These are phyloP conservation scores for Friedmanniomyces endolithicus DNA, from an alignment of 495 filamentous ascomycete species.

Conservation along the genomic window DNA sequence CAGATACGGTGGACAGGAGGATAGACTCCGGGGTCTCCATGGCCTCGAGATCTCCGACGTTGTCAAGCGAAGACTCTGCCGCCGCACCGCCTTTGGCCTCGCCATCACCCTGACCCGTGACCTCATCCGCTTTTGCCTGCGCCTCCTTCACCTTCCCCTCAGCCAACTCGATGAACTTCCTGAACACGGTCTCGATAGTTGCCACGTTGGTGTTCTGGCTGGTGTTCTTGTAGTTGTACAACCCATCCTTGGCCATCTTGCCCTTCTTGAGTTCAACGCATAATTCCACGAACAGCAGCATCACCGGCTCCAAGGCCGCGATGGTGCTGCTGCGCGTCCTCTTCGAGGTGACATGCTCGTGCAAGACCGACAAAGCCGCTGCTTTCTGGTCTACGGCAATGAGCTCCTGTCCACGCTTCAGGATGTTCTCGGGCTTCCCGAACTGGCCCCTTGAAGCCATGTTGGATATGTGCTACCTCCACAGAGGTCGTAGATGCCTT, in stretches of 20 bases:
- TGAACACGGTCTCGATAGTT: conserved; percentile 93
- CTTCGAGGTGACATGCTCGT: conserved; percentile 98
- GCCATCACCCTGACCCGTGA: conserved; percentile 44
- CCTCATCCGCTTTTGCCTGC: conserved; percentile 88
- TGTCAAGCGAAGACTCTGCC: conserved; percentile 32
- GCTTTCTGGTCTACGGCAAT: conserved; percentile 89
- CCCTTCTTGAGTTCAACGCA: conserved; percentile 94
- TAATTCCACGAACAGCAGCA: conserved; percentile 93
- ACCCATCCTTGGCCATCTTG: conserved; percentile 93
- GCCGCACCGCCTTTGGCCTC: neutral
- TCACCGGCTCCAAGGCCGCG: conserved; percentile 90
- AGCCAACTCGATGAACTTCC: conserved; percentile 93
- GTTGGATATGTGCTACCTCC: conserved; percentile 34
- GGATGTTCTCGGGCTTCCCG: conserved; percentile 96
- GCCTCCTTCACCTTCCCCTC: conserved; percentile 93
- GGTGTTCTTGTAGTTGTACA: conserved; percentile 99
- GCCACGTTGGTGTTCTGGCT: conserved; percentile 96
- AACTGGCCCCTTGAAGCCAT: conserved; percentile 86
- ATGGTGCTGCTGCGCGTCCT: conserved; percentile 94
- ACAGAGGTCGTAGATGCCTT: too few relatives aligned
- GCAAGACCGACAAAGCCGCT: conserved; percentile 84
- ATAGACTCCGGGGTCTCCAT: conserved; percentile 97
- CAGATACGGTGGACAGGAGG: conserved; percentile 91
- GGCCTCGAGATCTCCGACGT: conserved; percentile 89
- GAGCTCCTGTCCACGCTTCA: conserved; percentile 96